Conservation (phyloP, 2,329 filamentous ascomycete species). For the Fusarium euwallaceae region DNA sequence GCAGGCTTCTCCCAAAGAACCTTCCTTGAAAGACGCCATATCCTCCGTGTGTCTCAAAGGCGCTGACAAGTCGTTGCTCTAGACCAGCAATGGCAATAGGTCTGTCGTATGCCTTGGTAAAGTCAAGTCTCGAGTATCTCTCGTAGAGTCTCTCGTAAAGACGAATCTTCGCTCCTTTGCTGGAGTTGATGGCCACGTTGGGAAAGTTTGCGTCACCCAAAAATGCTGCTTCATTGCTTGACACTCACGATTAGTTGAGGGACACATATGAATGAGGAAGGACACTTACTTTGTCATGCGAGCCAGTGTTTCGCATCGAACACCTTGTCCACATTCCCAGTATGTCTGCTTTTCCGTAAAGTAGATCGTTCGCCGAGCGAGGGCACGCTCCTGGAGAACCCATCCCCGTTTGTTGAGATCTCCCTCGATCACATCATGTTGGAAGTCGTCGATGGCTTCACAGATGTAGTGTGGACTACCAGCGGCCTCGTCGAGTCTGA, state of each 20-base stretch:
- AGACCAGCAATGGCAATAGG: constrained; percentile 38
- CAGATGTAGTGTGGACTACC: constrained; percentile 16
- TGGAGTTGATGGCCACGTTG: neutral
- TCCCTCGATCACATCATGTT: constrained; percentile 28
- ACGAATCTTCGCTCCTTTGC: constrained; percentile 27
- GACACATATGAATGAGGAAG: neutral
- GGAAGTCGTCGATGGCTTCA: constrained; percentile 32
- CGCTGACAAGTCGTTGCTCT: constrained; percentile 23
- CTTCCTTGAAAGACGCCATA: constrained; percentile 34
- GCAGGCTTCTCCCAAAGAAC: constrained; percentile 27
- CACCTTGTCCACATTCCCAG: constrained; percentile 34
- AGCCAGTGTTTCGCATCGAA: constrained; percentile 31
- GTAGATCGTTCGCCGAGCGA: constrained; percentile 34
- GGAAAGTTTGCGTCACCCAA: constrained; percentile 41
- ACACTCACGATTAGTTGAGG: neutral
- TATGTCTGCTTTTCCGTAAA: constrained; percentile 35
- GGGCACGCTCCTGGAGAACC: constrained; percentile 24
- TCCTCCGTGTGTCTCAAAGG: constrained; percentile 29
- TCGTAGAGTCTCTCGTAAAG: constrained; percentile 34
- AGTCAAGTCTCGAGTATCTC: constrained; percentile 29
- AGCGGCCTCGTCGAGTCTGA: constrained; percentile 1
- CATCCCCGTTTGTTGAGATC: constrained; percentile 15
- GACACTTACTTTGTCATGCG: constrained; percentile 30
- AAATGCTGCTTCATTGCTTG: constrained; percentile 27
- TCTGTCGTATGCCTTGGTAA: constrained; percentile 26